Base-by-base conservation (phyloP, 2,329 filamentous ascomycete genomes). In the Sphaerulina populicola region DNA sequence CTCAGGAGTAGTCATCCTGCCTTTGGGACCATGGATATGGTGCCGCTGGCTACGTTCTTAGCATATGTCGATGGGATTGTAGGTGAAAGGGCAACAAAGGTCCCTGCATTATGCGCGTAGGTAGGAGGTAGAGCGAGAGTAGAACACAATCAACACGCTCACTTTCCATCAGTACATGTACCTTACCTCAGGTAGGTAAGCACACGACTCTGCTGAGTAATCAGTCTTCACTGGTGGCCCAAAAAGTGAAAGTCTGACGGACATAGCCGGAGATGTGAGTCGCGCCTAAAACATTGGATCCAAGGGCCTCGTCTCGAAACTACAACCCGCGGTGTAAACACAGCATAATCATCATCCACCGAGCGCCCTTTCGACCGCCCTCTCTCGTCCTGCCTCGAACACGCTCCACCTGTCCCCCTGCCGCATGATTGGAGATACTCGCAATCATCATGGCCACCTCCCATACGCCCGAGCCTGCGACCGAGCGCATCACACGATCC, bases 41-140 rank as follows among this genome's bases (percentile, higher is more conserved):
- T 90, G 29, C 81, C 83, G 8, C 65, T 82, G 1, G 76, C 82
- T 57, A 78, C 71, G 0, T 68, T 91, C 40, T 62, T 91, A 53
- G 76, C 62, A 0, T 91, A 91, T 66, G 75, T 91, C 58, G 85
- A 89, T 65, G 82, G 77, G 0, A 64, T 91, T 49, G 81, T 85
- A 0, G 86, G 87, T 1, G 53, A 60, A 47, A 62, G 64, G 21
- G 76, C 72, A 10, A 60, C 56, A 6, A 72, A 69, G 58, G 67
- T 79, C 8, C 60, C 70, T 45, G 62, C 67, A 45, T 52, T 71
- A 40, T 71, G 72, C 37, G 42, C 33, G 35, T 29, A 18, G 18
- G 18, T 18, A 18, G 18, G 2, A 18, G 18, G 18, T 18, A 23
- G 14, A 35, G 31, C 23, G 5, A 27, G 23, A 27, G 23, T 27